Evolutionary conservation across 371 early-diverging fungal species (phyloP), one percentile per base, ranked within the genome.

Genomic region (Lichtheimia hyalospora): DNA sequence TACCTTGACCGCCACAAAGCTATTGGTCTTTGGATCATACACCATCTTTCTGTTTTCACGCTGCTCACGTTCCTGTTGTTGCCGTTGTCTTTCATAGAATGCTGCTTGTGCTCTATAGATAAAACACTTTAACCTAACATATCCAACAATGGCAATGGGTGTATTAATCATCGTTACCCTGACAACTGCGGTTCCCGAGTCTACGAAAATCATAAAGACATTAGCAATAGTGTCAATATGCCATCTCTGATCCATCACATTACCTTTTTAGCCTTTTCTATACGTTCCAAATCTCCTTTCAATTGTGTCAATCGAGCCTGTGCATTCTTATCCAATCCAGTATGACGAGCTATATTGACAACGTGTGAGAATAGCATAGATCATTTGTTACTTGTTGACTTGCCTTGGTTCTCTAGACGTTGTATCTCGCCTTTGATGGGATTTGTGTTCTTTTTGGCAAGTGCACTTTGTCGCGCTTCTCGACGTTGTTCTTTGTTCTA

Each of bases 401-500:
- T 70, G 67, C 83, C 81, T 61, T 81, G 68, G 27, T 77, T 76
- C 28, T 84, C 80, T 50, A 82, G 57, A 49, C 74, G 67, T 10
- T 71, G 54, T 18, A 85, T 73, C 8, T 85, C 84, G 1, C 55
- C 48, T 49, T 74, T 75, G 3, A 75, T 39, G 42, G 72, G 79
- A 3, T 68, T 70, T 1, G 84, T 74, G 60, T 86, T 84, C 27
- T 71, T 81, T 46, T 85, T 76, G 2, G 81, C 75, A 16, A 77
- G 67, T 14, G 79, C 77, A 15, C 69, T 52, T 52, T 85, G 79
- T 27, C 86, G 78, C 12, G 75, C 75, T 49, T 68, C 65, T 60
- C 82, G 80, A 27, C 85, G 77, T 28, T 82, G 81, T 63, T 84
- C 84, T 73, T 84, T 87, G 56, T 86, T 87, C 88, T 86, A 70